Percentiles rank a stretch among this genome's conserved stretches.
These are phyloP conservation scores for Talaromyces sp. DNA, from an alignment of 2,329 filamentous ascomycete genomes.

Conservation along the genomic window DNA sequence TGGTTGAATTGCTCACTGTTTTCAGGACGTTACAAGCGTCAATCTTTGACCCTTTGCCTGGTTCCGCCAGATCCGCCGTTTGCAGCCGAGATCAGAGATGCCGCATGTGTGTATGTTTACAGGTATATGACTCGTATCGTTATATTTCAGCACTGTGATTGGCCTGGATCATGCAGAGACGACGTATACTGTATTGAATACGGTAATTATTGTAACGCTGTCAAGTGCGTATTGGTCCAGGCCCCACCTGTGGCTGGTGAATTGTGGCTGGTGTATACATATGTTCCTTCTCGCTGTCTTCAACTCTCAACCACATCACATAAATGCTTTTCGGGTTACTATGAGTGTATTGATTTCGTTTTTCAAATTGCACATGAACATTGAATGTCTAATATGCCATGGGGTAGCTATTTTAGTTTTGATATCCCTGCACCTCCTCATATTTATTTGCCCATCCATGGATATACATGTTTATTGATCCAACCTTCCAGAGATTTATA, in stretches of 20 bases:
- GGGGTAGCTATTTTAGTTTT: background rate
- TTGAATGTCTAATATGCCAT: background rate
- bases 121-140: background rate
- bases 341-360: background rate
- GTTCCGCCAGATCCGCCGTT: slow-evolving; percentile 11
- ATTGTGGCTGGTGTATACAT: background rate
- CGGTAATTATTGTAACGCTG: background rate
- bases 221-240: background rate
- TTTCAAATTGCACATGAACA: background rate
- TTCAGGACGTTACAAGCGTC: background rate
- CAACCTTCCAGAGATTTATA: no score
- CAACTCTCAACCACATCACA: background rate
- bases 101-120: background rate
- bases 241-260: background rate
- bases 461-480: background rate
- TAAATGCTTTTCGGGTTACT: background rate
- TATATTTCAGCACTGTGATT: background rate
- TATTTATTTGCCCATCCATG: background rate
- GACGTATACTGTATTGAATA: background rate
- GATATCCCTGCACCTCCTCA: background rate
- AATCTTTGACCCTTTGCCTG: background rate
- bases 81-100: background rate
- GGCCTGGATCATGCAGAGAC: background rate
- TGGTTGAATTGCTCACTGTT: background rate
- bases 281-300: background rate